A percentile compares a stretch with the other conserved stretches of the same genome.
Conservation (phyloP, 1,284 basidiomycete genomes). For the Rhodotorula sp. region DNA sequence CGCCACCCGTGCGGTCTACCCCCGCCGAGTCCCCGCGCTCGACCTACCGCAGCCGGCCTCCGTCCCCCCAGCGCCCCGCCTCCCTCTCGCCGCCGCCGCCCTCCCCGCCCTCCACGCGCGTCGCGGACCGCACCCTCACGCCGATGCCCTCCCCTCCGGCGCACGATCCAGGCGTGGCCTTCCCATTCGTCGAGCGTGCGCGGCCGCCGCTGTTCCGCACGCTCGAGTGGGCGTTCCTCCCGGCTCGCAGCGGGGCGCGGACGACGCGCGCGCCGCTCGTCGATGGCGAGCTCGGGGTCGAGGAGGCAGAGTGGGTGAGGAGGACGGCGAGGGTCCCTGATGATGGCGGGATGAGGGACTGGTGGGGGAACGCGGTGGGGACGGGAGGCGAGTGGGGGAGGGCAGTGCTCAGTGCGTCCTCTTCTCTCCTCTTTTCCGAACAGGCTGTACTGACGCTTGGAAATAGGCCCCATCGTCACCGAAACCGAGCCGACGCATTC, state of each 20-base stretch:
- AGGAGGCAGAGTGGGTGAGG: constrained; percentile 13
- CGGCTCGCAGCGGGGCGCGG: constrained; percentile 4
- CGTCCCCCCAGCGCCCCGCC: neutral
- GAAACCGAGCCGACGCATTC: constrained; percentile 14
- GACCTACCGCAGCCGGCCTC: neutral
- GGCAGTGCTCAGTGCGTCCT: constrained; percentile 9
- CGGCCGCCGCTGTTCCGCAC: constrained; percentile 5
- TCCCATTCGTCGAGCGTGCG: neutral
- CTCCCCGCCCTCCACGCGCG: neutral
- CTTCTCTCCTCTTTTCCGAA: too few relatives aligned
- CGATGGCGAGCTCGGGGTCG: constrained; percentile 3
- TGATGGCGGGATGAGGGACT: constrained; percentile 11
- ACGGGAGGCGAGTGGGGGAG: neutral
- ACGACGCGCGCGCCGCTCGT: neutral
- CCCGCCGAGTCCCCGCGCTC: neutral
- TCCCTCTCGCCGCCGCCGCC: neutral
- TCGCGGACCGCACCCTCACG: constrained; percentile 3
- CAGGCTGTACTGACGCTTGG: neutral
- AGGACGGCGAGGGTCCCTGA: constrained; percentile 1
- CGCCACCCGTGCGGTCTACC: neutral
- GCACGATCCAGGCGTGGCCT: neutral
- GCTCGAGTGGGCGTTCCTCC: constrained; percentile 14
- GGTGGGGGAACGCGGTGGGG: constrained; percentile 17
- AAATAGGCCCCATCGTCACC: constrained; percentile 13
- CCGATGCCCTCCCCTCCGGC: constrained; percentile 1